A percentile compares a stretch with the other conserved stretches of the same genome.
Conservation (phyloP, 441 rosid species). For the Eutrema salsugineum region DNA sequence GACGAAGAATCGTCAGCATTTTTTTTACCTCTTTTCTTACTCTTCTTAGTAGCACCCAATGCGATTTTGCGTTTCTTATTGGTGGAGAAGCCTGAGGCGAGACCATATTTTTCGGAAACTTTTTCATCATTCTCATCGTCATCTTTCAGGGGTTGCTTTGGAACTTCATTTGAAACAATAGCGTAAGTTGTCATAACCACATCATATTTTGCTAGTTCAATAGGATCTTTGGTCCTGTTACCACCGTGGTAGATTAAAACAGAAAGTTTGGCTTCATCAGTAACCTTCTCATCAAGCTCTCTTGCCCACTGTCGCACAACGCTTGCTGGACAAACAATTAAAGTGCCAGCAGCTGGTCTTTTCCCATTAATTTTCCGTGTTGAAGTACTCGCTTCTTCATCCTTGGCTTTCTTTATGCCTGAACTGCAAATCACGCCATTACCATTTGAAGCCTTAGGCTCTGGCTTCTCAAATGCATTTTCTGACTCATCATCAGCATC, state of each 20-base stretch:
- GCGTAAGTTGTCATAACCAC: constrained; percentile 85
- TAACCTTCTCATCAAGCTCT: constrained; percentile 83
- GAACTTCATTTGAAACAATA: constrained; percentile 84
- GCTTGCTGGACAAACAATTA: constrained; percentile 94
- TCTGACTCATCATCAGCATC: constrained; percentile 71
- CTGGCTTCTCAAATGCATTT: constrained; percentile 6
- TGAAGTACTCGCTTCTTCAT: constrained; percentile 53
- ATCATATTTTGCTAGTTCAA: constrained; percentile 70
- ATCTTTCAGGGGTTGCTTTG: constrained; percentile 69
- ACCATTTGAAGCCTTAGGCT: constrained; percentile 18
- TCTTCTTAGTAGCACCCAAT: constrained; percentile 46
- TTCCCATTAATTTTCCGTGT: constrained; percentile 33
- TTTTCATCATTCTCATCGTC: constrained; percentile 73
- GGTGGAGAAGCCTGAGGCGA: constrained; percentile 55
- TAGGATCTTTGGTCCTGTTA: constrained; percentile 76
- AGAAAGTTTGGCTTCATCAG: constrained; percentile 56
- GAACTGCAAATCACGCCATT: constrained; percentile 38
- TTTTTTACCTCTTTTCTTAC: constrained; percentile 59
- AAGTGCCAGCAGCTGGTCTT: constrained; percentile 81
- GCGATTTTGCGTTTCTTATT: constrained; percentile 50
- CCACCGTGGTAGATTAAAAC: constrained; percentile 79
- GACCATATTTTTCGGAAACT: constrained; percentile 50
- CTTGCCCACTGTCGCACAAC: constrained; percentile 89
- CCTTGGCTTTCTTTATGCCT: constrained; percentile 34
- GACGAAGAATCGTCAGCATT: constrained; percentile 39